Base-by-base conservation (phyloP, 495 filamentous ascomycete genomes). In the Jackrogersella minutella region DNA sequence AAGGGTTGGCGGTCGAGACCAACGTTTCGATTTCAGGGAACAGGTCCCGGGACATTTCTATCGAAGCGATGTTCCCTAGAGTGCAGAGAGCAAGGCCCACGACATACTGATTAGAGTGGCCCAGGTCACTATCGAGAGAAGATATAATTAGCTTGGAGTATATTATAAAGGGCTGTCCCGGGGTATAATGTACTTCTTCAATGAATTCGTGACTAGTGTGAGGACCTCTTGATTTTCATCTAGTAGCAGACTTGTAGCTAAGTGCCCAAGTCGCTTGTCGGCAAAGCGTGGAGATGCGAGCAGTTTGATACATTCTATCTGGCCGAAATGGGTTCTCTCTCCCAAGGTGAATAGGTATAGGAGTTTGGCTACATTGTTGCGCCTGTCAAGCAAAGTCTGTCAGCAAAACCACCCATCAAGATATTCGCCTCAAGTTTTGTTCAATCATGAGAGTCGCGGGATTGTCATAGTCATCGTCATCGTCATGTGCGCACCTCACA, bases 171-270 rank as follows among this genome's bases (percentile, higher is more conserved):
- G 6, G 40, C 30, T 13, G n/a, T 16, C 43, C 22, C 11, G 14
- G 10, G 26, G 14, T 43, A 31, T n/a, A 17, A 76, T 83, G 62
- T 80, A 97, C 93, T 97, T 98, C 77, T 97, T 92, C 47, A 99
- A 79, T 4, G 95, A 98, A 74, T 99, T 99, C 58, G 95, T 99
- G 33, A 99, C 96, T 50, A 99, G 79, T 10, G 95, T 99, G 75
- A 99, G 77, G 5, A 99, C 95, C 77, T 98, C 96, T 73, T 99
- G 95, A 70, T 99, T 99, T 82, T 99, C 95, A 76, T 99, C 95
- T 66, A 99, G 79, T 72, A 99, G 79, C 68, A 99, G 80, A 88
- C 97, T 99, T 0, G 95, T 97, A 19, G 96, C 95, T 61, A 99
- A 81, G 76, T 99, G 97, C 21, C 95, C 95, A 72, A 99, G 78